Base-by-base conservation (phyloP, 2,329 filamentous ascomycete genomes). In the Fusarium stilboides region DNA sequence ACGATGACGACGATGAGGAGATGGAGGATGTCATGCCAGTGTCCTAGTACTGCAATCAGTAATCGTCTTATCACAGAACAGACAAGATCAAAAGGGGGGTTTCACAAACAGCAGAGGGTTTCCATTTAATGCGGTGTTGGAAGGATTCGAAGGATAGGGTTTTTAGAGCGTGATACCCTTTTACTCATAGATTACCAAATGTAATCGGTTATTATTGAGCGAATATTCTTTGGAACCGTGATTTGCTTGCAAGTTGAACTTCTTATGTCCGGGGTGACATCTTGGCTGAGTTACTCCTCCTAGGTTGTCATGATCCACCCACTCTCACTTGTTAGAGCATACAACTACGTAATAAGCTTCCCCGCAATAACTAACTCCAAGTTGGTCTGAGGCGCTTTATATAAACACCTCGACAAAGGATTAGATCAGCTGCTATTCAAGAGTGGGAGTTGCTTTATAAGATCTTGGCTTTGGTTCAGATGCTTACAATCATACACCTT, bases 11-110 rank as follows among this genome's bases (percentile, higher is more conserved):
- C 17, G 92, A 93, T 54, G 83, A 91, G 59, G 89, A 94, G 78
- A 94, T 96, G 87, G 92, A 95, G 79, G 92, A 94, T 78, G 91
- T 94, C n/a, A 73, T 86, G 40, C 76, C 74, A 12, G 66, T 70
- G 34, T 62, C 73, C 28, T 74, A 69, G 54, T 62, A 46, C 28
- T 24, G 28, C 26, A 15, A 24, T 43, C 31, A n/a, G 17, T 26
- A 9, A 14, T 34, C 36, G 15, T 34, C 26, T 49, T 12, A 20
- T 37, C 19, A 13, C 10, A 40, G 36, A 37, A 9, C 36, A 44
- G 45, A 55, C n/a, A 44, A 26, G 8, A 49, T 12, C 8, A 49
- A 34, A 53, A 45, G 56, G 33, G 33, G 45, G 36, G 26, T 10
- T 31, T 31, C 4, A 34, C 37, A 12, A 17, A 17, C 12, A 43